Conservation (phyloP, 2,329 filamentous ascomycete species). For the Aspergillus sp. region DNA sequence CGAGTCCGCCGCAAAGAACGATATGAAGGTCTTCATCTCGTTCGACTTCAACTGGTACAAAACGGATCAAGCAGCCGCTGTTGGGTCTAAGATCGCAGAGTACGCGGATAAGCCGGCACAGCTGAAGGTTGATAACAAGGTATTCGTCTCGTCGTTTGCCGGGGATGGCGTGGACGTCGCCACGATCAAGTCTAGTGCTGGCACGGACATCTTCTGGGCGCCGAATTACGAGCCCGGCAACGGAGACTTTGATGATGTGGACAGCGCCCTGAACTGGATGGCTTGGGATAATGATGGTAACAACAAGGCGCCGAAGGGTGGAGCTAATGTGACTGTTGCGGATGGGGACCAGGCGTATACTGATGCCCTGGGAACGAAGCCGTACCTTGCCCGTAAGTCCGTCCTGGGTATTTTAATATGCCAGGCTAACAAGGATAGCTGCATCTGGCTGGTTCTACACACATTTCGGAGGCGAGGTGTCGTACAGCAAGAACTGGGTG, state of each 20-base stretch:
- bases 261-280: constrained; percentile 47
- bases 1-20: constrained; percentile 46
- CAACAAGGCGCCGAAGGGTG: constrained; percentile 51
- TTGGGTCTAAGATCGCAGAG: constrained; percentile 48
- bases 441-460: constrained; percentile 55
- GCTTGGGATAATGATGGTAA: constrained; percentile 45
- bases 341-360: constrained; percentile 37
- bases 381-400: constrained; percentile 49
- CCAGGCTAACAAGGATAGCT: constrained; percentile 22
- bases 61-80: constrained; percentile 35
- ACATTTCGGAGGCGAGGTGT: constrained; percentile 47
- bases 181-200: constrained; percentile 45
- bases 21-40: constrained; percentile 57
- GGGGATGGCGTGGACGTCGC: constrained; percentile 49
- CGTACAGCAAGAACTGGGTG: constrained; percentile 55
- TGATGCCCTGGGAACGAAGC: constrained; percentile 37
- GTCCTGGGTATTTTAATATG: not conserved
- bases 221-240: constrained; percentile 51
- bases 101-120: constrained; percentile 49
- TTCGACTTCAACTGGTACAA: constrained; percentile 57
- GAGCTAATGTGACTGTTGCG: constrained; percentile 42
- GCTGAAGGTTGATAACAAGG: constrained; percentile 50
- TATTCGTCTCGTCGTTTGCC: constrained; percentile 56
- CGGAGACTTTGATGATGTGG: constrained; percentile 38
- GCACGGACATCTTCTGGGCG: constrained; percentile 48